Evolutionary conservation across 139 green algal genomes (phyloP).

Genomic region (Trebouxia sp.): DNA sequence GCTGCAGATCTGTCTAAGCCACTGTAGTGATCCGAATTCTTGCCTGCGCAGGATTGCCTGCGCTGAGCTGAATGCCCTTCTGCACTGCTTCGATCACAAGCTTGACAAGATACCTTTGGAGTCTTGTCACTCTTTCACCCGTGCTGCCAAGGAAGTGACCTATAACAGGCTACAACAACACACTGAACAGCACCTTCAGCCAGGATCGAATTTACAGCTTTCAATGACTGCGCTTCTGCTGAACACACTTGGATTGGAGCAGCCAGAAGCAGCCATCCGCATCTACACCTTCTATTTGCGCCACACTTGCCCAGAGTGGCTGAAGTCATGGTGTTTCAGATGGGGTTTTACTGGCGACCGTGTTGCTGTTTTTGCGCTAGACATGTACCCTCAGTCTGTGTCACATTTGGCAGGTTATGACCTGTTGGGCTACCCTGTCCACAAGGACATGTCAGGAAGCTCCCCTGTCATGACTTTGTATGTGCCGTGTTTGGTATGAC

Average conservation of each 20-base stretch:
- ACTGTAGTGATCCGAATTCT: neutral
- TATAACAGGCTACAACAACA: neutral
- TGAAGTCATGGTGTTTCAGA: slow-evolving; percentile 1
- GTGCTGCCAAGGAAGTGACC: neutral
- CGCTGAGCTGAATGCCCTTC: neutral
- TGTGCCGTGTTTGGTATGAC: neutral
- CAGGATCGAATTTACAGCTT: neutral
- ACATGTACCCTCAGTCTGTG: neutral
- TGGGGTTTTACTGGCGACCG: neutral
- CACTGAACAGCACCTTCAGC: neutral
- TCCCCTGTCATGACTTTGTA: neutral
- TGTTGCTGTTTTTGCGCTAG: neutral
- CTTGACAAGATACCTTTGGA: neutral
- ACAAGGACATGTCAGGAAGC: neutral
- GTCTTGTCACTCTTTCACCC: neutral
- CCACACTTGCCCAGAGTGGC: neutral
- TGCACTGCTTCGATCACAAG: neutral
- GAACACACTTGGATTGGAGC: neutral
- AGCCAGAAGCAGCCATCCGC: slow-evolving; percentile 2
- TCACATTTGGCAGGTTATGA: neutral
- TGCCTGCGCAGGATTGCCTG: neutral
- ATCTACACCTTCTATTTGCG: neutral
- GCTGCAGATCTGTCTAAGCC: neutral
- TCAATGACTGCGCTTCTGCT: neutral
- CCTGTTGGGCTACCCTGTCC: neutral